Evolutionary conservation across 192 early-diverging fungal species (phyloP).

Genomic region (Coemansia nantahalensis): DNA sequence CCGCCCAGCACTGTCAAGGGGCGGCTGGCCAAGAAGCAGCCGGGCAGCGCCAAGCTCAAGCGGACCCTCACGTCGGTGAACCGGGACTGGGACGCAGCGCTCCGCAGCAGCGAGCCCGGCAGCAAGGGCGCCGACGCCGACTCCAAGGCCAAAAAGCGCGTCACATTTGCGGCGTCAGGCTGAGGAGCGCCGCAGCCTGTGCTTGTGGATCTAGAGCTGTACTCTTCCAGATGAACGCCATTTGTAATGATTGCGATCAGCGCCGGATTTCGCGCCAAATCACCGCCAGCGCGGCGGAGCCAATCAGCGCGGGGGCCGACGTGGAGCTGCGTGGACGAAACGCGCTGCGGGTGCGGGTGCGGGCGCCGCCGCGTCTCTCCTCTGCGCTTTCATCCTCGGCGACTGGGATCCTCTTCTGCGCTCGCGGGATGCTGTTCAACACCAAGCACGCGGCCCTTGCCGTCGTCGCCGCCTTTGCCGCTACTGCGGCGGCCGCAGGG

Average conservation of each 20-base stretch:
- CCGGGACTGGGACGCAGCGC: constrained; percentile 31
- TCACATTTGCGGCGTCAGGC: constrained; percentile 37
- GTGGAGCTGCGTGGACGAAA: no score
- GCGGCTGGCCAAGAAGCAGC: constrained; percentile 5
- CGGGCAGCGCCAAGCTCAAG: not conserved
- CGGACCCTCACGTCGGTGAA: constrained; percentile 45
- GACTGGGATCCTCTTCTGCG: not conserved
- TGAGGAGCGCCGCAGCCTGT: no score
- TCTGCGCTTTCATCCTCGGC: not conserved
- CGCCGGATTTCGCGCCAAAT: not conserved
- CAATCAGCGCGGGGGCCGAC: no score
- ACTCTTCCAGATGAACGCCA: no score
- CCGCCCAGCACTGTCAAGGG: constrained; percentile 9
- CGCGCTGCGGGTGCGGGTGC: no score
- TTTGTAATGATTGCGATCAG: not conserved
- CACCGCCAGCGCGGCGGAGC: no score
- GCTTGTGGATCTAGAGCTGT: no score
- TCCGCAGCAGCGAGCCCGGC: constrained; percentile 2
- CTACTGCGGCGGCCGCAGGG: constrained; percentile 30
- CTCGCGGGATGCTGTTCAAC: constrained; percentile 29
- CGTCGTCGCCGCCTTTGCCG: constrained; percentile 31
- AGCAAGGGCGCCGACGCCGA: not conserved
- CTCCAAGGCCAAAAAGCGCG: constrained; percentile 15
- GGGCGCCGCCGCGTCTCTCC: not conserved
- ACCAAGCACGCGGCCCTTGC: constrained; percentile 28